Evolutionary conservation across 495 filamentous ascomycete genomes (phyloP).

Genomic region (Penicillium samsonianum): DNA sequence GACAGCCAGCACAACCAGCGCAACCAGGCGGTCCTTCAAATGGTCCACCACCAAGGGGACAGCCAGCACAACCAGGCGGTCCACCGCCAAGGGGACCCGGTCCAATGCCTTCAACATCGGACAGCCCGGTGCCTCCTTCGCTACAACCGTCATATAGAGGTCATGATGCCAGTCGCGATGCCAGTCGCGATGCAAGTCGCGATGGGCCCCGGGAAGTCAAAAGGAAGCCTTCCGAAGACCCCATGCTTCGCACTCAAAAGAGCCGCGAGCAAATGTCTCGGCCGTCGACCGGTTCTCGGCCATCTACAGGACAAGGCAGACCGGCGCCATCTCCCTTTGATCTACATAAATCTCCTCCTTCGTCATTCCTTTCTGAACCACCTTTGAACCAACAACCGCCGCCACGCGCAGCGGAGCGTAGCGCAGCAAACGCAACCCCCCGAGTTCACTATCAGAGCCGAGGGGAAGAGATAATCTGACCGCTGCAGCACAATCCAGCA

Average conservation of each 20-base stretch:
- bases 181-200: constrained; percentile 38
- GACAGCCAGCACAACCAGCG: neutral
- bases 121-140: constrained; percentile 39
- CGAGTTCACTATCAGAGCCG: constrained; percentile 26
- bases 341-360: constrained; percentile 8
- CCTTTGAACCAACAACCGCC: constrained; percentile 33
- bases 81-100: constrained; percentile 37
- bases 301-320: constrained; percentile 29
- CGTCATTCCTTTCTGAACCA: constrained; percentile 14
- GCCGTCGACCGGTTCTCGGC: constrained; percentile 37
- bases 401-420: constrained; percentile 30
- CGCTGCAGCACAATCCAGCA: constrained; percentile 18
- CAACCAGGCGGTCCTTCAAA: constrained; percentile 28
- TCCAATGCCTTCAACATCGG: constrained; percentile 29
- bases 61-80: constrained; percentile 23
- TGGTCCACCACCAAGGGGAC: constrained; percentile 37
- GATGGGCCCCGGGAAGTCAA: constrained; percentile 39
- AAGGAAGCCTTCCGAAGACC: constrained; percentile 46
- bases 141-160: constrained; percentile 32
- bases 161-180: constrained; percentile 43
- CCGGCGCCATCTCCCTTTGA: constrained; percentile 27
- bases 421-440: constrained; percentile 25
- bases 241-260: constrained; percentile 40
- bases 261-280: constrained; percentile 52
- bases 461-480: constrained; percentile 32